Percentiles rank a stretch among this genome's conserved stretches.
Conservation (phyloP, 75 land plant species). For the Picea sitchensis region DNA sequence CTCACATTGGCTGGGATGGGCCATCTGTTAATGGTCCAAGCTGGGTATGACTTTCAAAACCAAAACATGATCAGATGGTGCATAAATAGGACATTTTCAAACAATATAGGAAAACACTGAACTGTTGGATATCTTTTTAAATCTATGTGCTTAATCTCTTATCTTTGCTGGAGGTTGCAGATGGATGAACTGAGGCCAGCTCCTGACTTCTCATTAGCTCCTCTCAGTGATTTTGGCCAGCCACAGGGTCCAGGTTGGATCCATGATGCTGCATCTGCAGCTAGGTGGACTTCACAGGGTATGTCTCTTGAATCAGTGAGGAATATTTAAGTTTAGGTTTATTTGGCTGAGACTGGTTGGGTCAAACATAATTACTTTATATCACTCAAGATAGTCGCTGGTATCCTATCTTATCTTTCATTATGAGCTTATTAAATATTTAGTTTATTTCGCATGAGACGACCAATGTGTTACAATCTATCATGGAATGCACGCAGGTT, state of each 20-base stretch:
- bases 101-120: background rate
- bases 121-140: background rate
- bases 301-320: conserved; percentile 15
- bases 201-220: conserved; percentile 51
- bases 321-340: background rate
- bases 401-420: too few species aligned
- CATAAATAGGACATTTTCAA: background rate
- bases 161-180: conserved; percentile 21
- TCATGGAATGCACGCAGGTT: background rate
- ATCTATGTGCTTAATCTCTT: background rate
- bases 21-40: conserved; percentile 60
- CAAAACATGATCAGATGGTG: background rate
- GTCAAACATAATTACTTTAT: background rate
- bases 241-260: conserved; percentile 31
- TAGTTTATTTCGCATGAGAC: too few species aligned
- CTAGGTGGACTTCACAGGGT: conserved; percentile 22
- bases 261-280: conserved; percentile 34
- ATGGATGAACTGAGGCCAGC: conserved; percentile 64
- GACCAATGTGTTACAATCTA: too few species aligned
- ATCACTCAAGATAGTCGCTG: too few species aligned
- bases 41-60: conserved; percentile 43
- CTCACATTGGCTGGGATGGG: conserved; percentile 87
- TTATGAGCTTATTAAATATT: too few species aligned
- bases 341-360: background rate
- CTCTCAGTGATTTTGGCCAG: conserved; percentile 44